Evolutionary conservation across 2,329 filamentous ascomycete species (phyloP), one percentile per base, ranked within the genome.

Genomic region (Orbilia ellipsospora): DNA sequence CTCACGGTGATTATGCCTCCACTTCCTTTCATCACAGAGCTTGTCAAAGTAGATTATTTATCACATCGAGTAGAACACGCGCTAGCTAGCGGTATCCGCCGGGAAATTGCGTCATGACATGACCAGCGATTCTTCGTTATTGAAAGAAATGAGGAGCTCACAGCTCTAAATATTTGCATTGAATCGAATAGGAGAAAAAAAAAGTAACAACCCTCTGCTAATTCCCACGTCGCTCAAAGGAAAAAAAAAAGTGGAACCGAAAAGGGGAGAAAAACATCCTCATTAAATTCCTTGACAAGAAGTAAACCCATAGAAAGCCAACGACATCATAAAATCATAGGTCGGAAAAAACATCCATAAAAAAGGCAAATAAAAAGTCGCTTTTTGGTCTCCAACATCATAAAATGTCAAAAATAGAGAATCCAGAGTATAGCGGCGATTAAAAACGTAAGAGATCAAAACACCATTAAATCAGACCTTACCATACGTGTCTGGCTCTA

Each of bases 121-220:
- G 40, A 18, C 13, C 12, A 1, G 26, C 52, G 1, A 40, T 36
- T 15, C 7, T 18, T 52, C 20, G 4, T n/a, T 23, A 10, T 18
- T 13, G 16, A 61, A 67, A 26, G 50, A 18, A 54, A 59, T 18
- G 55, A 20, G 45, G 69, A 67, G 69, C 62, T 62, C 23, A 51
- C 36, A 36, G 68, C 69, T 31, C 69, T 36, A 52, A 66, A 73
- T 73, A 73, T 73, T 73, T 73, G 61, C 69, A 73, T 62, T 73
- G 69, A 67, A 73, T 16, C 20, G 31, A 40, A 50, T 55, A 28
- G 12, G 31, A 44, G 18, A 51, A 59, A 54, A 56, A 61, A 44
- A 40, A 18, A 36, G 48, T n/a, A 13, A 73, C 52, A 31, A 20
- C 18, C 56, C 42, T 69, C 56, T 61, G 65, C 65, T 69, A 69